Base-by-base conservation (phyloP, 2,329 filamentous ascomycete species). In the Pezicula carpinea region DNA sequence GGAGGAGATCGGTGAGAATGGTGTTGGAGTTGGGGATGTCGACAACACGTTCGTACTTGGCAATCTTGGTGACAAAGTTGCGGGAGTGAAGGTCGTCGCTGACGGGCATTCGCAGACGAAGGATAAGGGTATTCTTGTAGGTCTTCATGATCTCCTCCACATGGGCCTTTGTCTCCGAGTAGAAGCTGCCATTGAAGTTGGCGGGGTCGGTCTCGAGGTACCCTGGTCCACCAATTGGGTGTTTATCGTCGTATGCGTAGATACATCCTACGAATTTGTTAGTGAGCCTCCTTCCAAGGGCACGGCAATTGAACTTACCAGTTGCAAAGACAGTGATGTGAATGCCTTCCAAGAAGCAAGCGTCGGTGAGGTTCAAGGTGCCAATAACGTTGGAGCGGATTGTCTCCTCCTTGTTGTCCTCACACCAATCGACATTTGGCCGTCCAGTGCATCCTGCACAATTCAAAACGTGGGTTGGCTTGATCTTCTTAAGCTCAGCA, bases 361-460 rank as follows among this genome's bases (percentile, higher is more conserved):
- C 72, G 60, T 85, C 80, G 29, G 80, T 71, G 57, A 86, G 65
- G 61, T 82, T 84, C 54, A 84, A 60, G 31, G 80, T 79, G 45
- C 82, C 82, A 39, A 85, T 75, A 46, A 81, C 81, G 59, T 87
- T 87, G 62, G 77, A 83, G 49, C 81, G 74, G 60, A 85, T 76
- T 6, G 82, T 86, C 46, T 78, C 76, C 64, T 82, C 76, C 66
- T 79, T 83, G 69, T 86, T 76, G 59, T 83, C 79, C 67, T 87
- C 83, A 58, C 82, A 85, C 81, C 81, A 85, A 66, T 85, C 82
- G 62, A 85, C 80, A 54, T 85, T 86, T 52, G 82, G 82, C 19
- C 80, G 73, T 42, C 83, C 82, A 3, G 81, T 85, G 60, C 75
- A 80, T 51, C 82, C 82, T 40, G 82, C 82, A 50, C 76, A 79